A percentile compares a stretch with the other conserved stretches of the same genome.
Evolutionary conservation across 2,329 filamentous ascomycete species (phyloP).

Genomic region (Penicillium sp.): DNA sequence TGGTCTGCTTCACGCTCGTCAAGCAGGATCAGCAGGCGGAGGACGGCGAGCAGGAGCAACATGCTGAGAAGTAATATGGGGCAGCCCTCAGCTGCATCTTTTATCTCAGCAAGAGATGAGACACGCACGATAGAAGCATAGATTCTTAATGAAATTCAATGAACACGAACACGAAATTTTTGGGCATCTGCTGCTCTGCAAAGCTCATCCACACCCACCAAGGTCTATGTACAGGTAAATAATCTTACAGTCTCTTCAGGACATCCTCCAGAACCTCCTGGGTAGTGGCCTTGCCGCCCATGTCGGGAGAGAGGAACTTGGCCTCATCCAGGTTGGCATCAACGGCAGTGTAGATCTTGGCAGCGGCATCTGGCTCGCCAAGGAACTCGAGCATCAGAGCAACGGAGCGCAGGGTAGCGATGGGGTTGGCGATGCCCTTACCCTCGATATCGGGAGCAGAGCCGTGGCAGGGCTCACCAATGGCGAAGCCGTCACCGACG

Average conservation of each 20-base stretch:
- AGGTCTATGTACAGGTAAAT: slow-evolving; percentile 18
- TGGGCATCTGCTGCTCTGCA: not conserved
- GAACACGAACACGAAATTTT: not conserved
- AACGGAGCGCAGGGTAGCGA: slow-evolving; percentile 87
- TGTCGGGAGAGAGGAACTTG: slow-evolving; percentile 79
- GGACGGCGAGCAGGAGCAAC: slow-evolving; percentile 19
- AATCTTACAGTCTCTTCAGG: slow-evolving; percentile 70
- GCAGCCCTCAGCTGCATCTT: not conserved
- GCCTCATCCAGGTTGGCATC: slow-evolving; percentile 87
- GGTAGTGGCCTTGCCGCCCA: slow-evolving; percentile 84
- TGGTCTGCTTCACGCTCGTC: slow-evolving; percentile 77
- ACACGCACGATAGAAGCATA: not conserved
- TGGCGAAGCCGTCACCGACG: slow-evolving; percentile 90
- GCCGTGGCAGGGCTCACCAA: slow-evolving; percentile 97
- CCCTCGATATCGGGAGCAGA: slow-evolving; percentile 95
- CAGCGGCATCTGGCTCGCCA: slow-evolving; percentile 81
- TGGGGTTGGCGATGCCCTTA: slow-evolving; percentile 89
- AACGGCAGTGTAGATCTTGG: slow-evolving; percentile 86
- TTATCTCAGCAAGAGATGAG: no score
- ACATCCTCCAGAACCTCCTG: slow-evolving; percentile 87
- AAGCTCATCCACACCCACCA: not conserved
- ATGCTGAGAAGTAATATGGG: not conserved
- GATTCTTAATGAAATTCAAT: not conserved
- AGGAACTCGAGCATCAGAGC: slow-evolving; percentile 97
- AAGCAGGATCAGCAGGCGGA: slow-evolving; percentile 30